phyloP scores from a whole-genome alignment of 495 filamentous ascomycete species.

The Oleoguttula mirabilis region DNA sequence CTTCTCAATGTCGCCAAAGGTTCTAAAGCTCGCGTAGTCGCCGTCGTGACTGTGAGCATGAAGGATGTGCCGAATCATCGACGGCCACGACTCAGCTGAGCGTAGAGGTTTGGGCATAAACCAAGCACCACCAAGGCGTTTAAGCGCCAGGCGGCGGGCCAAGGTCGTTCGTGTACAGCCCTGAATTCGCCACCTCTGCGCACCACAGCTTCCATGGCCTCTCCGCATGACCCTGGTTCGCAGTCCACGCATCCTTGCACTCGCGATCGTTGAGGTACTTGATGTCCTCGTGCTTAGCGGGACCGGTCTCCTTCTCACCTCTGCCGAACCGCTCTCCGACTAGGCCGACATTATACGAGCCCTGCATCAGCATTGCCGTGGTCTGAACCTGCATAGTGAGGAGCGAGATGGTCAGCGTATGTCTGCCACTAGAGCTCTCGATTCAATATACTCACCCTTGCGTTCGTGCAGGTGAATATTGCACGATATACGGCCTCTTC shows the following conservation, averaged over 20 bases:
- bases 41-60: too few species aligned
- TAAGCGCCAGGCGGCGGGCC: conserved; percentile 9
- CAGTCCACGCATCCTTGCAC: conserved; percentile 25
- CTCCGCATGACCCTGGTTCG: conserved; percentile 12
- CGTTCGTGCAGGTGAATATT: conserved; percentile 29
- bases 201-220: conserved; percentile 30
- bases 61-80: too few species aligned
- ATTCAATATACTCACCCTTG: too few species aligned
- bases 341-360: conserved; percentile 18
- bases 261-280: conserved; percentile 29
- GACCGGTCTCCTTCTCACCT: conserved; percentile 30
- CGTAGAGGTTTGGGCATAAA: too few species aligned
- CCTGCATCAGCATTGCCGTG: neutral
- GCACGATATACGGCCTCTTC: conserved; percentile 28
- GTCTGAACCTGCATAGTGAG: too few species aligned
- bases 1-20: too few species aligned
- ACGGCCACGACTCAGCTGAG: too few species aligned
- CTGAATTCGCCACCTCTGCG: conserved; percentile 25
- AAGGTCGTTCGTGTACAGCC: conserved; percentile 28
- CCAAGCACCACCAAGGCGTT: too few species aligned
- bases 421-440: too few species aligned
- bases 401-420: too few species aligned
- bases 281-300: conserved; percentile 26
- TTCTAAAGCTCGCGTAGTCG: too few species aligned
- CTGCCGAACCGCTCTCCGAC: conserved; percentile 22